Evolutionary conservation across 2,329 filamentous ascomycete species (phyloP), one percentile per base, ranked within the genome.

Genomic region (Zymoseptoria brevis): DNA sequence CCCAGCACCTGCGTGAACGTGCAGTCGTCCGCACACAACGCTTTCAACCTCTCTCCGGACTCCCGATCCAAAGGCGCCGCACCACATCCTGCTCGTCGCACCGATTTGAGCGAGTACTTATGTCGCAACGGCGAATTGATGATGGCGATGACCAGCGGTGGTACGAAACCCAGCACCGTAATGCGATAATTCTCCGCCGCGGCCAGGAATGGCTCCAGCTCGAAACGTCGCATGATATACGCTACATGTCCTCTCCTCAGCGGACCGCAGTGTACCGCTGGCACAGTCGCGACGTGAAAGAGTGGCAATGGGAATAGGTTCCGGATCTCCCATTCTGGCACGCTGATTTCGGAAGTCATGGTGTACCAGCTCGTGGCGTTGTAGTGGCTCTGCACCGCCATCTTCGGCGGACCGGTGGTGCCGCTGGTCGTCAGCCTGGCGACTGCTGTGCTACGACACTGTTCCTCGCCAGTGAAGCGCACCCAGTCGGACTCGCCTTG

Each of bases 221-320:
- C 53, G 56, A 55, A 56, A 21, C 49, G 55, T 30, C 48, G 41
- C 55, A 57, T 57, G 22, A 57, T 57, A 35, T 57, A 57, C 16
- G 55, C 8, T 22, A 51, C 45, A 22, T 53, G 51, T 4, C 55
- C 55, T 21, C 30, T 22, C 21, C 56, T 16, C 13, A 53, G n/a
- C 8, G 45, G 19, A 16, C 55, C 57, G 24, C 73, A 70, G 57
- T 77, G 73, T 1, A 73, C 69, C 0, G 71, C 59, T 3, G 77
- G 76, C 7, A 72, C 75, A 1, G 72, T 74, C 1, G 76, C 76
- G 22, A 75, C 75, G 62, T 81, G 81, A 68, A 83, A 83, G 60
- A 81, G 72, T 0, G 81, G 80, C 0, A 80, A 16, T 16, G 35
- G 35, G 16, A 45, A 45, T 13, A 45, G 35, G 13, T 45, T 45